These are phyloP conservation scores for Rhizopogon vulgaris DNA, from an alignment of 768 basidiomycete species.

Conservation along the genomic window DNA sequence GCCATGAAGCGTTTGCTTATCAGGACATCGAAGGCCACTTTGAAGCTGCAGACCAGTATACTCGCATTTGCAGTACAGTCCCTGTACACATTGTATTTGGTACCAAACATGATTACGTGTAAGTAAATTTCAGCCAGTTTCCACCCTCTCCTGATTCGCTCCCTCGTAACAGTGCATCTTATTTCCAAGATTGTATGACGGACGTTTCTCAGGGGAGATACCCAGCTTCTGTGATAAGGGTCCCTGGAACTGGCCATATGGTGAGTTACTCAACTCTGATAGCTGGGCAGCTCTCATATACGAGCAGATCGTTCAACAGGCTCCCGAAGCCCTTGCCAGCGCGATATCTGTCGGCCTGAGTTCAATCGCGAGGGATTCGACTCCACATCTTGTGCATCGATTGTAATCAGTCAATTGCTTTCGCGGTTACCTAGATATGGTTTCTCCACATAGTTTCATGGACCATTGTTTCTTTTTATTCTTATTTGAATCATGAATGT, in stretches of 20 bases:
- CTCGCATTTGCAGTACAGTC: constrained; percentile 26
- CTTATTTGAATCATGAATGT: too few relatives aligned
- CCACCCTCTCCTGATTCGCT: neutral
- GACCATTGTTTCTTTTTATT: too few relatives aligned
- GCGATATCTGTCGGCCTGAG: constrained; percentile 31
- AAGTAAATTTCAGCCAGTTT: constrained; percentile 5
- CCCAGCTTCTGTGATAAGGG: constrained; percentile 36
- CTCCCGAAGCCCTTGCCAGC: constrained; percentile 33
- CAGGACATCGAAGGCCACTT: constrained; percentile 39
- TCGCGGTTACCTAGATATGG: neutral
- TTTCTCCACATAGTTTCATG: neutral
- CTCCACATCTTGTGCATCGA: neutral
- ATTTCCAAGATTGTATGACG: constrained; percentile 37
- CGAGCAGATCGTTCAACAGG: constrained; percentile 38
- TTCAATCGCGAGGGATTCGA: constrained; percentile 7
- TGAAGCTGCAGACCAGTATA: constrained; percentile 30
- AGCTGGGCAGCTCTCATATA: neutral
- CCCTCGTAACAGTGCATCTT: constrained; percentile 30
- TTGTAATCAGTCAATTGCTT: neutral
- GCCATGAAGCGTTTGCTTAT: constrained; percentile 42
- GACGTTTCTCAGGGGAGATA: constrained; percentile 34
- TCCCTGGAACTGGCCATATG: constrained; percentile 43
- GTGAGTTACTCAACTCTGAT: constrained; percentile 17
- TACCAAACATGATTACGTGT: constrained; percentile 39
- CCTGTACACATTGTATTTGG: constrained; percentile 49